These are phyloP conservation scores for Juncus effusus DNA, from an alignment of 176 grass and related monocot species.

Conservation along the genomic window DNA sequence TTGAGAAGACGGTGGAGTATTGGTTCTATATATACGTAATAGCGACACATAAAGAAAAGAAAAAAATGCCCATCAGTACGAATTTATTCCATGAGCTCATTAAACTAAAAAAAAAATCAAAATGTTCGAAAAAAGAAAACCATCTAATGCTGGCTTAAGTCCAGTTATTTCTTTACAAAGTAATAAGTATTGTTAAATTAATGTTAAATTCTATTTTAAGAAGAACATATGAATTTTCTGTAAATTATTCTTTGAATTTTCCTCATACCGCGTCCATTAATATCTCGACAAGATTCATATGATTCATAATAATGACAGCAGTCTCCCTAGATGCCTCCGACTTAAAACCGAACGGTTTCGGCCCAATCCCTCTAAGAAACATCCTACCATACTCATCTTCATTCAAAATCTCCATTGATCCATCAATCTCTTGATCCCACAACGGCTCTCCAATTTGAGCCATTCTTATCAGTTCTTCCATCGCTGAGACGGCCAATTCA, in stretches of 20 bases:
- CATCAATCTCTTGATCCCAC: constrained; percentile 38
- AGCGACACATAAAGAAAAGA: not conserved
- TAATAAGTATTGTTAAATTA: not conserved
- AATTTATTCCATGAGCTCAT: not conserved
- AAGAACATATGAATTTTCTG: not conserved
- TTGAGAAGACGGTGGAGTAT: constrained; percentile 72
- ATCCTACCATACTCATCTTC: constrained; percentile 76
- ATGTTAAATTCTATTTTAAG: constrained; percentile 3
- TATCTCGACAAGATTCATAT: constrained; percentile 87
- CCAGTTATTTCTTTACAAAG: not conserved
- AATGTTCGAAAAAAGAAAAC: not conserved
- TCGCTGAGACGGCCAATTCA: constrained; percentile 87
- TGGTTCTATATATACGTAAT: constrained; percentile 50
- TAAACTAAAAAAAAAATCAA: not conserved
- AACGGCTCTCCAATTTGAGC: constrained; percentile 66
- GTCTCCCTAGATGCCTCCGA: constrained; percentile 78
- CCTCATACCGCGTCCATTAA: constrained; percentile 91
- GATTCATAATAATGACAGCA: constrained; percentile 87
- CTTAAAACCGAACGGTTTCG: constrained; percentile 65
- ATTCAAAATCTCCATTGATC: constrained; percentile 35
- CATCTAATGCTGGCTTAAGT: not conserved
- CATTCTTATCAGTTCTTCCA: constrained; percentile 92
- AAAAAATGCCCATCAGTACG: not conserved
- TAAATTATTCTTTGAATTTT: not conserved
- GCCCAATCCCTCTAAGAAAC: constrained; percentile 52